Evolutionary conservation across 2,329 filamentous ascomycete genomes (phyloP).

Genomic region (Coniella lustricola): DNA sequence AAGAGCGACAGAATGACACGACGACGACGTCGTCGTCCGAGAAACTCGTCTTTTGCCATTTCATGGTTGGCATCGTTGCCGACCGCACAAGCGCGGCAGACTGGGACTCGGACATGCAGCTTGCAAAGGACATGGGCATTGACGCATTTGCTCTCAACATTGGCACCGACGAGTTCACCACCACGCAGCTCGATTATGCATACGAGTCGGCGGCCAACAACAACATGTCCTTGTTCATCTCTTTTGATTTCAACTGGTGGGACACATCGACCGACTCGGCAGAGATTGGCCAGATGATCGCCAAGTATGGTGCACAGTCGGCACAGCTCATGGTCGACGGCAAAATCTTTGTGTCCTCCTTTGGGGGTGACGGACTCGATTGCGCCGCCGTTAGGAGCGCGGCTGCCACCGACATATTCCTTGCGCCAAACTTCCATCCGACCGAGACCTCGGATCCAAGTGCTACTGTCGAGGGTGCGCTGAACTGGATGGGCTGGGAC

Average conservation of each 20-base stretch:
- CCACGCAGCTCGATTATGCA: conserved; percentile 38
- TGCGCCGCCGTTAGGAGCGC: conserved; percentile 32
- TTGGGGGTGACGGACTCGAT: conserved; percentile 40
- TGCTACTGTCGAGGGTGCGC: conserved; percentile 33
- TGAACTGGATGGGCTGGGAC: conserved; percentile 34
- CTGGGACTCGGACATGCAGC: conserved; percentile 16
- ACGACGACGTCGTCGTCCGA: conserved; percentile 6
- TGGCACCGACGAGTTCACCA: conserved; percentile 31
- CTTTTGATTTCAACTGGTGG: conserved; percentile 35
- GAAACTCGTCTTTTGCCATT: conserved; percentile 16
- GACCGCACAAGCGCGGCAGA: conserved; percentile 13
- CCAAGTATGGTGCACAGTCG: conserved; percentile 33
- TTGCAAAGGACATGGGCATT: conserved; percentile 20
- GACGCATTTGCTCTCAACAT: conserved; percentile 27
- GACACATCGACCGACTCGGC: conserved; percentile 24
- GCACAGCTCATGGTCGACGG: conserved; percentile 43
- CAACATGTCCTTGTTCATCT: conserved; percentile 49
- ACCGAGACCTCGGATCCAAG: conserved; percentile 28
- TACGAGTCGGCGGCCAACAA: conserved; percentile 40
- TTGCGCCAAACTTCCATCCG: conserved; percentile 44
- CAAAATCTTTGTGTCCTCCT: conserved; percentile 47
- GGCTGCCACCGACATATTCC: conserved; percentile 37
- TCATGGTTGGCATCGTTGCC: conserved; percentile 16
- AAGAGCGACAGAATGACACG: conserved; percentile 2
- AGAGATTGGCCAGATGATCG: conserved; percentile 37